Base-by-base conservation (phyloP, 1,284 basidiomycete genomes). In the Papiliotrema flavescens region DNA sequence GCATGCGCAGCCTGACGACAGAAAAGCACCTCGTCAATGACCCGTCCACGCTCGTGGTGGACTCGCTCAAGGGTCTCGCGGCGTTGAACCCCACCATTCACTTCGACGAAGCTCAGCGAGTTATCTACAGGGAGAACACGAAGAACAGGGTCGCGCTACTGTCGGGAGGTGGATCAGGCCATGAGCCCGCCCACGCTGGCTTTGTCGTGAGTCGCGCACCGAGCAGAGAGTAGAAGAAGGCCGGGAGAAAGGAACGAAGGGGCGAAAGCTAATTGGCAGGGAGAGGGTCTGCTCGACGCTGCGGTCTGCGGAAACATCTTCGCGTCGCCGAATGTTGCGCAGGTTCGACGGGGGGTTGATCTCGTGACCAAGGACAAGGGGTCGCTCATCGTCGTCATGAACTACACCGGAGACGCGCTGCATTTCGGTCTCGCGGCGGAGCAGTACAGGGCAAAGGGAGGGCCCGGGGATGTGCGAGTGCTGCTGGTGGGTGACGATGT, bases 361-460 rank as follows among this genome's bases (percentile, higher is more conserved):
- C 80, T 91, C 39, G 83, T 90, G 2, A 83, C 85, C 63, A 87
- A 85, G 60, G 82, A 87, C 46, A 84, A 84, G 70, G 91, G 90
- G 84, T 53, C 55, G 20, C 60, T 70, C 55, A 56, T 70, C 45
- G 64, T 93, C 60, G 89, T 93, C 61, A 94, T 90, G 88, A 90
- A 77, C 42, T 77, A 75, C 70, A 93, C 90, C 0, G 90, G 90
- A 26, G 91, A 96, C 67, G 84, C 94, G 15, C 82, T 97, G 48
- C 91, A 94, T 71, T 96, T 97, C 67, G 92, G 93, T 42, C 82
- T 97, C 7, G 91, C 91, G 3, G 90, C 86, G 61, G 93, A 97
- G 71, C 86, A 90, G 59, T 86, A 86, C 65, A 82, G 86, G 2
- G 85, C 88, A 0, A 77, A 80, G 35, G 83, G 89, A 58, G 84